These are phyloP conservation scores for Geotrichum restrictum DNA, from an alignment of 1,139 yeast species.

Conservation along the genomic window DNA sequence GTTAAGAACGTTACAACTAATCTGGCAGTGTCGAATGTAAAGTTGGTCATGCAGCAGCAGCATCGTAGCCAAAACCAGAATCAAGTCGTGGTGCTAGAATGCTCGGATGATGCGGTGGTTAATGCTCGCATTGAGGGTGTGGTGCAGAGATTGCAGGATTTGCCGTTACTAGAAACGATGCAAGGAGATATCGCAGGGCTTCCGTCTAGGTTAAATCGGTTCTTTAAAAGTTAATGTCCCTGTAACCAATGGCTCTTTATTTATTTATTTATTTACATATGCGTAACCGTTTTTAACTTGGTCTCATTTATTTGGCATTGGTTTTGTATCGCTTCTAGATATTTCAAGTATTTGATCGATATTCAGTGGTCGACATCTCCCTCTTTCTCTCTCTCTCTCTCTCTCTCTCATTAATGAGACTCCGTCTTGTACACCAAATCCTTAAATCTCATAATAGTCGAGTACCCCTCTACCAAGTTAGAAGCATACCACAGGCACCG, in stretches of 20 bases:
- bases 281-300: no score
- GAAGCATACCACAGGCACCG: slow-evolving; percentile 31
- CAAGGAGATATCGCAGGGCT: neutral
- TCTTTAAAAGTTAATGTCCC: neutral
- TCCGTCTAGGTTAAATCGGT: neutral
- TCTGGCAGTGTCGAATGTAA: no score
- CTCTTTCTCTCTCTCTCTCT: no score
- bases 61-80: neutral
- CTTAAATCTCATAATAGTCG: slow-evolving; percentile 32
- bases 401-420: neutral
- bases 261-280: neutral
- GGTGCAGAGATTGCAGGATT: neutral
- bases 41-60: no score
- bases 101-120: neutral
- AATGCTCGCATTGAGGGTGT: neutral
- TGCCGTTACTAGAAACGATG: slow-evolving; percentile 4
- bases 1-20: no score
- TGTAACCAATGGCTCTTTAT: neutral
- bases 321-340: no score
- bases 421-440: neutral
- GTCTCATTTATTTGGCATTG: no score
- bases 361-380: no score
- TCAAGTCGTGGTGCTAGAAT: neutral
- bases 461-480: slow-evolving; percentile 37
- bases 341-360: no score